Base-by-base conservation (phyloP, 495 filamentous ascomycete genomes). In the Aspergillus leporis region DNA sequence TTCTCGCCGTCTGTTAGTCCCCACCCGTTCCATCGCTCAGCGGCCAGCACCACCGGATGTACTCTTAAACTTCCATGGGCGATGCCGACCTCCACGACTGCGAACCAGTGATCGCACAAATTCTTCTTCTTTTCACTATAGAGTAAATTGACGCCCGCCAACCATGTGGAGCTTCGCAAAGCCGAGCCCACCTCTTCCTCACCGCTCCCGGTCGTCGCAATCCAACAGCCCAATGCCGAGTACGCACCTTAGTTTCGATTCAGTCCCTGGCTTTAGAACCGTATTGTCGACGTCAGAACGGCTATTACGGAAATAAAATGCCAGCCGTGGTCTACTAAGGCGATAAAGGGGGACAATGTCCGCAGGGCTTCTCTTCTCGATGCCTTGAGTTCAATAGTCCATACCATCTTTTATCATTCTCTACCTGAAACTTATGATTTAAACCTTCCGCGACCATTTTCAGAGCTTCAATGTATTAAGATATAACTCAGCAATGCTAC, bases 261-360 rank as follows among this genome's bases (percentile, higher is more conserved):
- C 41, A 59, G 51, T 60, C 58, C 41, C 40, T 60, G 51, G 32
- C 32, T 28, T 31, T 22, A 9, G 48, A 58, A 48, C 40, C 53
- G 28, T 56, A 22, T 46, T 61, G 47, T 58, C 58, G 58, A 64
- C 62, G 62, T 64, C 62, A 64, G 51, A 61, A 43, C 38, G 59
- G 46, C 23, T 61, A 45, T 22, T 23, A 56, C 48, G 53, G 48
- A 52, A 13, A 56, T 46, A 47, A 30, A 51, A 43, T 61, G 49
- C 45, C 58, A 58, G 50, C 41, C 49, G 49, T 45, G 47, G 52
- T 40, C 47, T 50, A 48, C 28, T 40, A 51, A 34, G 52, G 46
- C 32, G 13, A 45, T 31, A 36, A 10, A 50, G 30, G 41, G 19
- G 46, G 48, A 22, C 41, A 4, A n/a, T 43, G 38, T 43, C 38